These are phyloP conservation scores for Pelargonium myrrhifolium DNA, from an alignment of 441 rosid genomes.

Conservation along the genomic window DNA sequence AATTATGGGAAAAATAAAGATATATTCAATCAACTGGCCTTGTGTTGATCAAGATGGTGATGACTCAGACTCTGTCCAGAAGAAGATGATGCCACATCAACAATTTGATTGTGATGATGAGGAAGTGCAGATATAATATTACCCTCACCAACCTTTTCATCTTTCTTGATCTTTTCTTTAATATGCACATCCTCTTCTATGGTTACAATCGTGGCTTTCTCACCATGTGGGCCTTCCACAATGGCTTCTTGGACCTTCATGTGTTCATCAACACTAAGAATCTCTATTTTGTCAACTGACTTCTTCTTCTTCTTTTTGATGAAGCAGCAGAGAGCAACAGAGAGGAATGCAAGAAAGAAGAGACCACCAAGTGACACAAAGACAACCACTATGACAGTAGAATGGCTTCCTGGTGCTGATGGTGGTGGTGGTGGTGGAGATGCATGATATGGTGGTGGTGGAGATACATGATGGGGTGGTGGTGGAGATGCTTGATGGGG, in stretches of 20 bases:
- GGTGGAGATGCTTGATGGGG: too few species aligned
- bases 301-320: slow-evolving; percentile 51
- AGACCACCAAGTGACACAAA: slow-evolving; percentile 58
- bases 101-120: slow-evolving; percentile 17
- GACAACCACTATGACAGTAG: slow-evolving; percentile 49
- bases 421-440: slow-evolving; percentile 23
- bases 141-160: slow-evolving; percentile 21
- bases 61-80: slow-evolving; percentile 8
- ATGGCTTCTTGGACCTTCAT: slow-evolving; percentile 50
- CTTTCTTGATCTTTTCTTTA: slow-evolving; percentile 34
- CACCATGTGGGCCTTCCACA: slow-evolving; percentile 56
- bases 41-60: too few species aligned
- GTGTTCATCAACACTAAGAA: slow-evolving; percentile 50
- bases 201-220: slow-evolving; percentile 32
- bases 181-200: slow-evolving; percentile 62
- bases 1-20: too few species aligned
- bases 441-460: slow-evolving; percentile 29
- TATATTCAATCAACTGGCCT: too few species aligned
- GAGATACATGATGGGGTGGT: slow-evolving; percentile 22
- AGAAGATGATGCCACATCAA: slow-evolving; percentile 21
- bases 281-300: slow-evolving; percentile 26
- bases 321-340: slow-evolving; percentile 38
- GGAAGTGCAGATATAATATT: slow-evolving; percentile 16
- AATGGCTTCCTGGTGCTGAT: slow-evolving; percentile 26
- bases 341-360: slow-evolving; percentile 43